phyloP scores from a whole-genome alignment of 495 filamentous ascomycete genomes.

The Cryomyces minteri region DNA sequence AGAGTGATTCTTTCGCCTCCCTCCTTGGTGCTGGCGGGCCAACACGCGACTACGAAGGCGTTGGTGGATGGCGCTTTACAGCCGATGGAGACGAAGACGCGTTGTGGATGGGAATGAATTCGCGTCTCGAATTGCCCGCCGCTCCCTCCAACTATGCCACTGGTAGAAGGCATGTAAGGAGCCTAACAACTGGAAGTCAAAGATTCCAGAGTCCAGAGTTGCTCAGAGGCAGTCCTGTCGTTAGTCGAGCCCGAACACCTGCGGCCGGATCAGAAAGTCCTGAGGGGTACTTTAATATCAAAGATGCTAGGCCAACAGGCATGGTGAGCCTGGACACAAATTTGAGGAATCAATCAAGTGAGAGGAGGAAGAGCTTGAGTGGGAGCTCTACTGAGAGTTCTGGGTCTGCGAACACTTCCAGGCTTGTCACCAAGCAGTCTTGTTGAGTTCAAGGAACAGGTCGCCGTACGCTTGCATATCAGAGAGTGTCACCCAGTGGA shows the following conservation, averaged over 20 bases:
- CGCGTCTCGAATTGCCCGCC: constrained; percentile 46
- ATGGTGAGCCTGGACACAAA: constrained; percentile 1
- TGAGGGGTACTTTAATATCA: too few relatives aligned
- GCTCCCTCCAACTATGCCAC: neutral
- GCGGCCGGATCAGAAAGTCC: too few relatives aligned
- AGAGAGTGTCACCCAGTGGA: too few relatives aligned
- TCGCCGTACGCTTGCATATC: too few relatives aligned
- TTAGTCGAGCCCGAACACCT: too few relatives aligned
- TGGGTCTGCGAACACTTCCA: constrained; percentile 6
- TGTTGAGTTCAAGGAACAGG: neutral
- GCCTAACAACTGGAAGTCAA: too few relatives aligned
- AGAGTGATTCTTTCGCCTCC: constrained; percentile 11
- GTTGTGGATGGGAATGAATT: constrained; percentile 58
- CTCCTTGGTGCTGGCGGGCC: constrained; percentile 16
- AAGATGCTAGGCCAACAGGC: too few relatives aligned
- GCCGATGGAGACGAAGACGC: constrained; percentile 37
- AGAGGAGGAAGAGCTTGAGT: constrained; percentile 9
- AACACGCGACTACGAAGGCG: constrained; percentile 65
- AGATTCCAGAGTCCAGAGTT: too few relatives aligned
- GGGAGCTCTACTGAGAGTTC: constrained; percentile 4
- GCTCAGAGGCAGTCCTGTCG: too few relatives aligned
- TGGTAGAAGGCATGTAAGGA: too few relatives aligned
- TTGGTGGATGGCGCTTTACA: constrained; percentile 56
- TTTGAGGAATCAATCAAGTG: constrained; percentile 5
- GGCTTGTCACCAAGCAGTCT: neutral